Evolutionary conservation across 257 asterid genomes (phyloP), one percentile per base, ranked within the genome.

Genomic region (Coffea canephora): DNA sequence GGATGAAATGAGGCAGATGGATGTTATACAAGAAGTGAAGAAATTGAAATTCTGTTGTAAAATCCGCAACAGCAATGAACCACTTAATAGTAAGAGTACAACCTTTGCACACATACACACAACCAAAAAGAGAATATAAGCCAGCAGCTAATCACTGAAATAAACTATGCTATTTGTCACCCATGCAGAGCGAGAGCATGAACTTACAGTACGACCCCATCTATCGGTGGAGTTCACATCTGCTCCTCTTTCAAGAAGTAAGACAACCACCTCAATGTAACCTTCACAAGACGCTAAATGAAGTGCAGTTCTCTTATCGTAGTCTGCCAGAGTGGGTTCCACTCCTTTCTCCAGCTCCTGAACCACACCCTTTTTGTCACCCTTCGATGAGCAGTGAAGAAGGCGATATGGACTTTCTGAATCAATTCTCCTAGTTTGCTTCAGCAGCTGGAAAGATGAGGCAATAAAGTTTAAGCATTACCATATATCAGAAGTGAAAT

Each of bases 191-290:
- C 39, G 12, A 12, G 81, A 74, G 79, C 36, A 77, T 73, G 74
- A 79, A 82, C 91, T 87, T 84, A 89, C 96, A 77, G 93, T 91
- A 75, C 93, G 91, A 80, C 96, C 96, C 93, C 93, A 91, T 7
- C 93, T 93, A 81, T 91, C 93, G 25, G 79, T 79, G 75, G 84
- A 90, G 82, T 91, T 88, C 34, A 89, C 91, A 73, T 91, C 89
- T 67, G 96, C 96, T 69, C 87, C 90, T 75, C 83, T 84, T 68
- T 88, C 82, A 68, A 91, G 89, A 76, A 91, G 90, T 73, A 91
- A 83, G 69, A 78, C 75, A 71, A 88, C 91, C 83, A 89, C 84
- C 48, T 89, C 91, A 0, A 65, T 83, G 80, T 91, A 85, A 75
- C 93, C 93, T 81, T 91, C 96, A 62, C 91, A 89, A 46, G 96